A percentile compares a stretch with the other conserved stretches of the same genome.
These are phyloP conservation scores for Fusarium floridanum DNA, from an alignment of 2,329 filamentous ascomycete species.

Conservation along the genomic window DNA sequence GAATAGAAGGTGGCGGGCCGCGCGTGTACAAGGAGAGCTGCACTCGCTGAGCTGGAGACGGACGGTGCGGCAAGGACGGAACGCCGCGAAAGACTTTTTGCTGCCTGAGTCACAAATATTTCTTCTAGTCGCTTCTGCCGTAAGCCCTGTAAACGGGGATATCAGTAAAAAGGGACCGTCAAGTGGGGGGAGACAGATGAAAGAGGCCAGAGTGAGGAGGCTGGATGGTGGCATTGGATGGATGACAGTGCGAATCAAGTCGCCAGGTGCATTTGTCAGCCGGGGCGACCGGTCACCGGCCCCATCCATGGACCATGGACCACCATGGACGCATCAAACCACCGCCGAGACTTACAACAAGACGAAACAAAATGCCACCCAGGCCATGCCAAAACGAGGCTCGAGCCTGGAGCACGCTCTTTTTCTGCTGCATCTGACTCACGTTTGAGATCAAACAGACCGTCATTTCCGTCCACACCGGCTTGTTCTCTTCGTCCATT, in stretches of 20 bases:
- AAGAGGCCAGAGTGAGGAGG: conserved; percentile 15
- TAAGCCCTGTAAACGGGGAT: conserved; percentile 15
- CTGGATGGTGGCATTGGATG: conserved; percentile 9
- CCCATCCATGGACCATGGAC: conserved; percentile 12
- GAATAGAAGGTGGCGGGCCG: neutral
- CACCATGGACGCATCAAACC: conserved; percentile 1
- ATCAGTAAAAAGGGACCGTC: conserved; percentile 19
- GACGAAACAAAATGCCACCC: conserved; percentile 32
- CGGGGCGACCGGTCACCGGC: conserved; percentile 26
- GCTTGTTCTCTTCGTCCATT: neutral
- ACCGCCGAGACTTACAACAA: conserved; percentile 26
- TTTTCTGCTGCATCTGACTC: conserved; percentile 19
- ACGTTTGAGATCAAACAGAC: neutral
- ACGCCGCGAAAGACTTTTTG: conserved; percentile 40
- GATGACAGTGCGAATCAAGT: conserved; percentile 37
- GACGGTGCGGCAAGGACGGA: neutral
- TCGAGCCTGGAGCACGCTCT: conserved; percentile 11
- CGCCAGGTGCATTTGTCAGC: conserved; percentile 45
- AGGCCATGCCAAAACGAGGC: conserved; percentile 31
- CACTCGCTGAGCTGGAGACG: neutral
- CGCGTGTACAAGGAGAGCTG: neutral
- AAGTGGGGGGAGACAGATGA: conserved; percentile 22
- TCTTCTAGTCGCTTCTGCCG: conserved; percentile 48
- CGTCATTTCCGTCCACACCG: neutral
- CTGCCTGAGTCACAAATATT: conserved; percentile 54